phyloP scores from a whole-genome alignment of 2,329 filamentous ascomycete species.

The Cladophialophora chaetospira region DNA sequence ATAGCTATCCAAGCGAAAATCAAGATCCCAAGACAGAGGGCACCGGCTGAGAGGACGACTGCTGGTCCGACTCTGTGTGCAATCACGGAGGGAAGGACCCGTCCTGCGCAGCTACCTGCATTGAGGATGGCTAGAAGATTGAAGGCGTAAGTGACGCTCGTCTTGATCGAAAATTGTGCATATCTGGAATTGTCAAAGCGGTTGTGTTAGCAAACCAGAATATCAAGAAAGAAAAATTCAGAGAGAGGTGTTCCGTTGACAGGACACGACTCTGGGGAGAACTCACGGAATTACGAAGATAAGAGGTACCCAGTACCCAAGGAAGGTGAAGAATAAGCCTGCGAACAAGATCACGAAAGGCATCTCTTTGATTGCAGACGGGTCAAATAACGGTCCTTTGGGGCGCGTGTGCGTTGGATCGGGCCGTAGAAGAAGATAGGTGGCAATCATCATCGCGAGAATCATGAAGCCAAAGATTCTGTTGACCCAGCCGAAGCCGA shows the following conservation, averaged over 20 bases:
- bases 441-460: slow-evolving; percentile 7
- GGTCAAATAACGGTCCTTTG: slow-evolving; percentile 9
- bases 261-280: no score
- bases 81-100: slow-evolving; percentile 10
- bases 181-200: no score
- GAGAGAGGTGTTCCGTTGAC: no score
- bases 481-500: slow-evolving; percentile 59
- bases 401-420: slow-evolving; percentile 1
- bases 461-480: slow-evolving; percentile 19
- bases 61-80: slow-evolving; percentile 9
- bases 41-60: slow-evolving; percentile 2
- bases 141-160: slow-evolving; percentile 10
- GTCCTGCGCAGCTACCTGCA: slow-evolving; percentile 10
- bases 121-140: slow-evolving; percentile 14
- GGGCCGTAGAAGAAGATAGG: slow-evolving; percentile 11
- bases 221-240: no score
- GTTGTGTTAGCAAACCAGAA: no score
- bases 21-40: slow-evolving; percentile 7
- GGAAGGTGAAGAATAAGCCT: slow-evolving; percentile 12
- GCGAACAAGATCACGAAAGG: slow-evolving; percentile 8
- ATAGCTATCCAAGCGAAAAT: slow-evolving; percentile 10
- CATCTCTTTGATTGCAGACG: slow-evolving; percentile 7
- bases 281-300: no score
- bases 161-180: slow-evolving; percentile 13
- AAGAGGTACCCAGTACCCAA: slow-evolving; percentile 11